A percentile compares a stretch with the other conserved stretches of the same genome.
These are phyloP conservation scores for Sordaria brevicollis DNA, from an alignment of 495 filamentous ascomycete genomes.

Conservation along the genomic window DNA sequence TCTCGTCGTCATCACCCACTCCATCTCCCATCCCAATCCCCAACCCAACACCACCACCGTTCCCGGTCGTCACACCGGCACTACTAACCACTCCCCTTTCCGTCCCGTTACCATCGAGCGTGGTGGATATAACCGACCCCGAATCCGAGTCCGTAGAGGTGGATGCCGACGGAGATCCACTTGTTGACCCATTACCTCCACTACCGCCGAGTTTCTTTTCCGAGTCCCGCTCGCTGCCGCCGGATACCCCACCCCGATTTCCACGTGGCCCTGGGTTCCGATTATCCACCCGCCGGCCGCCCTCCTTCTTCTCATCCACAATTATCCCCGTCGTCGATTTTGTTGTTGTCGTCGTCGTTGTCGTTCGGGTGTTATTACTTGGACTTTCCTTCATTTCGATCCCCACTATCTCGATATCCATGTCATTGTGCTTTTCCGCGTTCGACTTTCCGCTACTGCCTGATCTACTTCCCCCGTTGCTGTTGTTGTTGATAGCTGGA, in stretches of 20 bases:
- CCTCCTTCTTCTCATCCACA: background rate
- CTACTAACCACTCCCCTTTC: background rate
- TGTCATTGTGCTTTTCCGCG: background rate
- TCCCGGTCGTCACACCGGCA: background rate
- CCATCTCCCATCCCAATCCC: background rate
- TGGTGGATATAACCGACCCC: background rate
- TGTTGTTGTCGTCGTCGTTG: background rate
- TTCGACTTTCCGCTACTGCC: background rate
- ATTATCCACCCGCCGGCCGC: too few species aligned
- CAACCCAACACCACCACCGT: background rate
- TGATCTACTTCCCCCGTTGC: background rate
- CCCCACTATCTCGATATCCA: background rate
- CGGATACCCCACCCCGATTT: background rate
- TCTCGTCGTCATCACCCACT: background rate
- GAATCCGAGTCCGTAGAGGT: background rate
- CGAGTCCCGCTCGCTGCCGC: too few species aligned
- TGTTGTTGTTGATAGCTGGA: background rate
- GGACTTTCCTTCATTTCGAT: background rate
- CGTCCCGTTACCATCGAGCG: background rate
- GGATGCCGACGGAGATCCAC: background rate
- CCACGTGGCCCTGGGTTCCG: too few species aligned
- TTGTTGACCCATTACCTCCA: background rate
- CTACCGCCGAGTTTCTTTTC: background rate
- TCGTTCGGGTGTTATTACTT: background rate
- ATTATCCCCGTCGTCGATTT: background rate